phyloP scores from a whole-genome alignment of 2,329 filamentous ascomycete species.

The Colletotrichum sojae region DNA sequence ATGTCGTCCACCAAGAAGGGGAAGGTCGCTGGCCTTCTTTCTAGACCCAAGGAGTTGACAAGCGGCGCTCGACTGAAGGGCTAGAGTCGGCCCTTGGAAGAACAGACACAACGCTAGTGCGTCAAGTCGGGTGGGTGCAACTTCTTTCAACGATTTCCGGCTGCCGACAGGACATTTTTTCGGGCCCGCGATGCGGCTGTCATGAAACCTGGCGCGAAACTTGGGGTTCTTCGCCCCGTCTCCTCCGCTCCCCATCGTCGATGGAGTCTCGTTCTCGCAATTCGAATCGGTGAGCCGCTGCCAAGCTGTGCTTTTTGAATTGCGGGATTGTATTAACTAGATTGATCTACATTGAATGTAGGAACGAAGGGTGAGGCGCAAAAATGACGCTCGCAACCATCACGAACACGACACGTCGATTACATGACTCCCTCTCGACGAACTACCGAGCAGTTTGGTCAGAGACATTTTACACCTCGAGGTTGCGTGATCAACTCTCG shows the following conservation, averaged over 20 bases:
- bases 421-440: neutral
- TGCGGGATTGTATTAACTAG: neutral
- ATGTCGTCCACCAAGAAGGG: too few species aligned
- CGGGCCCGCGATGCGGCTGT: slow-evolving; percentile 13
- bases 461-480: neutral
- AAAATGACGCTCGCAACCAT: too few species aligned
- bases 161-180: neutral
- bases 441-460: neutral
- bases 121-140: neutral
- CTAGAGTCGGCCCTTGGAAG: neutral
- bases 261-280: slow-evolving; percentile 11
- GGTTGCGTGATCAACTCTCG: neutral
- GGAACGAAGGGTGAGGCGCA: too few species aligned
- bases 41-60: too few species aligned
- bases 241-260: slow-evolving; percentile 1
- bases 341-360: too few species aligned
- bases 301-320: neutral
- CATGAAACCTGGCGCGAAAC: slow-evolving; percentile 37
- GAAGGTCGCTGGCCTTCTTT: too few species aligned
- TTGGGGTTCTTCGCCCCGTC: slow-evolving; percentile 8
- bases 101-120: neutral
- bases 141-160: neutral
- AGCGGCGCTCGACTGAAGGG: neutral
- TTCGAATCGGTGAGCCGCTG: neutral
- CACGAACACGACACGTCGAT: too few species aligned